phyloP scores from a whole-genome alignment of 1,284 basidiomycete genomes.

The Sporisorium graminicola region DNA sequence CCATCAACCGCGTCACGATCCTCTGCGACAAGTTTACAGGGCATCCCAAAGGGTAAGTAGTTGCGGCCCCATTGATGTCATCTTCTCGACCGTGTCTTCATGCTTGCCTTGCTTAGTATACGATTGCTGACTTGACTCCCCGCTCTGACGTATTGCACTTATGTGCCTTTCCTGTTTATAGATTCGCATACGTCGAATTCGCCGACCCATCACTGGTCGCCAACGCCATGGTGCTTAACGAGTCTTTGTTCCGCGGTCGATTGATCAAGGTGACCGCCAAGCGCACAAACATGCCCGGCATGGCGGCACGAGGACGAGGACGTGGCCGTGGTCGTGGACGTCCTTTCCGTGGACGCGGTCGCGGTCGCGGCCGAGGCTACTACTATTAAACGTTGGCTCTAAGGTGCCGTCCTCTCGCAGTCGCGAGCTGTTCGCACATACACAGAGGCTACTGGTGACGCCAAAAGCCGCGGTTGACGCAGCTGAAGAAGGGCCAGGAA shows the following conservation, averaged over 20 bases:
- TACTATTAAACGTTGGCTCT: conserved; percentile 21
- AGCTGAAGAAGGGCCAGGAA: background rate
- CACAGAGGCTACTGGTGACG: no score
- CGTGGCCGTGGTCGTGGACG: conserved; percentile 63
- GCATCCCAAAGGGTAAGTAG: conserved; percentile 92
- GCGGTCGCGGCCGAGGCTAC: conserved; percentile 58
- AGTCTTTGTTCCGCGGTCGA: conserved; percentile 91
- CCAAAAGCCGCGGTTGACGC: background rate
- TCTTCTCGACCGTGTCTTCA: background rate
- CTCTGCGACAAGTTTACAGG: conserved; percentile 99
- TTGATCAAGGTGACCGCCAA: conserved; percentile 78
- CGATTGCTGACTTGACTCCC: background rate
- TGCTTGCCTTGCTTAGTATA: no score
- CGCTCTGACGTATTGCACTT: background rate
- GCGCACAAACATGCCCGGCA: conserved; percentile 67
- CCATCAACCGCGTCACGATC: conserved; percentile 98
- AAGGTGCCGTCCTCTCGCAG: background rate
- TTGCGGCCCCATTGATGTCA: background rate
- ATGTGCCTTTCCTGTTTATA: conserved; percentile 67
- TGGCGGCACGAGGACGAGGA: conserved; percentile 60
- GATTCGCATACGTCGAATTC: conserved; percentile 99
- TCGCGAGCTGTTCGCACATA: no score
- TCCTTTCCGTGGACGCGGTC: conserved; percentile 56
- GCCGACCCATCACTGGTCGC: conserved; percentile 92
- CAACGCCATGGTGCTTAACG: conserved; percentile 93